phyloP scores from a whole-genome alignment of 129 eudicot genomes.

The Centaurea solstitialis region DNA sequence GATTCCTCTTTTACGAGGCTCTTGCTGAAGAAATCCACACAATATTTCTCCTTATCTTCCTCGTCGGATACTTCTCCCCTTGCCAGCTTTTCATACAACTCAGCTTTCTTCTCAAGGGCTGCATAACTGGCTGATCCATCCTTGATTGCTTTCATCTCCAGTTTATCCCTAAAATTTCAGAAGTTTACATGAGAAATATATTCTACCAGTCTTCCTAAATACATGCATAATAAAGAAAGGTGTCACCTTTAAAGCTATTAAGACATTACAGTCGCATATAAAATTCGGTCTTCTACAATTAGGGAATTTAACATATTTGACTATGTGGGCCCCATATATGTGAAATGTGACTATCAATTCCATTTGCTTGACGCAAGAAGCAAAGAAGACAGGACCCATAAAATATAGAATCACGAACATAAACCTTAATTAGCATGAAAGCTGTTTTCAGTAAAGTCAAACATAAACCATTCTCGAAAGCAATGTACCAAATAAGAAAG shows the following conservation, averaged over 20 bases:
- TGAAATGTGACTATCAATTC: background rate
- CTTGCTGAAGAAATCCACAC: conserved; percentile 88
- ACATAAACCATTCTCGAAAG: background rate
- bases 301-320: background rate
- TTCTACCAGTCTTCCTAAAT: background rate
- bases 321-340: background rate
- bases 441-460: too few relatives aligned
- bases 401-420: background rate
- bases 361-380: background rate
- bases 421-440: too few relatives aligned
- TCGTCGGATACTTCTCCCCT: conserved; percentile 87
- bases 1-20: conserved; percentile 49
- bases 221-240: background rate
- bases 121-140: conserved; percentile 94
- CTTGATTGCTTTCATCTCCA: conserved; percentile 84
- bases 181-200: background rate
- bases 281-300: background rate
- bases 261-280: background rate
- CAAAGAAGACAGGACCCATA: background rate
- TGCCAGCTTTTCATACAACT: conserved; percentile 73
- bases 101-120: conserved; percentile 90
- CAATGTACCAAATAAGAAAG: background rate
- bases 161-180: conserved; percentile 65
- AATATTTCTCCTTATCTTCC: conserved; percentile 89
- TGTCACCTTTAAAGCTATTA: background rate